phyloP scores from a whole-genome alignment of 2,329 filamentous ascomycete species.

The Fusarium decemcellulare region DNA sequence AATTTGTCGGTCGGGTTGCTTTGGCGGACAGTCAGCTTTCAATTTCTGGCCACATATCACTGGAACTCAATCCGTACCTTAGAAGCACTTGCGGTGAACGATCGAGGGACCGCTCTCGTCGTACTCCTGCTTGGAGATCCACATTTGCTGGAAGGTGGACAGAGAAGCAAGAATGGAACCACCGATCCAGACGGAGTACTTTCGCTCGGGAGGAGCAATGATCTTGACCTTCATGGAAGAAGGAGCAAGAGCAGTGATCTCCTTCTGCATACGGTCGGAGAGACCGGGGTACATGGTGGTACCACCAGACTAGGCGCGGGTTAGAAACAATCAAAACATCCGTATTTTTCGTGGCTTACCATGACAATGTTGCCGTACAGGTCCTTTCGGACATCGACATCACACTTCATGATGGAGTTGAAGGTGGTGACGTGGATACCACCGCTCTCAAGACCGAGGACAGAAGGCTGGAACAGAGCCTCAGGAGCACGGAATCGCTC shows the following conservation, averaged over 20 bases:
- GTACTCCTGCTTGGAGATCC: slow-evolving; percentile 99
- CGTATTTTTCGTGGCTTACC: slow-evolving; percentile 73
- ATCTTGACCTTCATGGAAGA: slow-evolving; percentile 99
- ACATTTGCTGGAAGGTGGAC: slow-evolving; percentile 99
- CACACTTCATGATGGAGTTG: slow-evolving; percentile 99
- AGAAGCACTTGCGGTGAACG: slow-evolving; percentile 99
- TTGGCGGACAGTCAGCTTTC: slow-evolving; percentile 41
- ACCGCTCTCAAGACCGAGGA: slow-evolving; percentile 97
- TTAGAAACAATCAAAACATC: slow-evolving; percentile 48
- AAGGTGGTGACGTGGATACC: slow-evolving; percentile 99
- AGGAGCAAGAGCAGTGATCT: slow-evolving; percentile 98
- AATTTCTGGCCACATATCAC: background rate
- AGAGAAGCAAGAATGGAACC: slow-evolving; percentile 99
- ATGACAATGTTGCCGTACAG: slow-evolving; percentile 99
- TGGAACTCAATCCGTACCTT: slow-evolving; percentile 70
- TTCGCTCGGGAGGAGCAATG: slow-evolving; percentile 99
- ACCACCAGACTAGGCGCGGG: slow-evolving; percentile 86
- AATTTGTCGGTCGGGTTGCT: slow-evolving; percentile 51
- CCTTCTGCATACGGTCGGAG: slow-evolving; percentile 99
- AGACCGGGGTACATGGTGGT: slow-evolving; percentile 99
- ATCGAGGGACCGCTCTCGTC: slow-evolving; percentile 99
- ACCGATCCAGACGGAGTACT: slow-evolving; percentile 99
- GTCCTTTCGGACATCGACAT: slow-evolving; percentile 99
- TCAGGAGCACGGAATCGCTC: slow-evolving; percentile 99
- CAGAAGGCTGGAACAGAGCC: slow-evolving; percentile 99